A percentile compares a stretch with the other conserved stretches of the same genome.
phyloP scores from a whole-genome alignment of 164 flowering plant genomes.

The Aristolochia californica region DNA sequence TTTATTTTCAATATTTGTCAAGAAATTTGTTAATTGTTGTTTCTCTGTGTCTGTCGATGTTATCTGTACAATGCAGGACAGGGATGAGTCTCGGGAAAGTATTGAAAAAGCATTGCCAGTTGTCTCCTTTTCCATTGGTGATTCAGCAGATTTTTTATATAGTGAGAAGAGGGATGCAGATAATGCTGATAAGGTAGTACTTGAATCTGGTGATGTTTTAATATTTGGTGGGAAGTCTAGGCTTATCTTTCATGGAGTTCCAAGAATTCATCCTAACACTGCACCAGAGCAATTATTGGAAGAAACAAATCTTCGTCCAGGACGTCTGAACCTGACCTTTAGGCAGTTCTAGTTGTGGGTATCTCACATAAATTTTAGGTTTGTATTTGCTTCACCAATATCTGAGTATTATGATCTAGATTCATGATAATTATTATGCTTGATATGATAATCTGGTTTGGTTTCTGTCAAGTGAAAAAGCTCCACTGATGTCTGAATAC shows the following conservation, averaged over 20 bases:
- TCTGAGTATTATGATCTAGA: too few species aligned
- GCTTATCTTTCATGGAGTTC: conserved; percentile 68
- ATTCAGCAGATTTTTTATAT: conserved; percentile 63
- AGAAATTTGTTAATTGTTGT: background rate
- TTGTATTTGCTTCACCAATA: too few species aligned
- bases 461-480: too few species aligned
- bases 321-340: conserved; percentile 86
- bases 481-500: too few species aligned
- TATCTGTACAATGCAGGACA: conserved; percentile 35
- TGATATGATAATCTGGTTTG: too few species aligned
- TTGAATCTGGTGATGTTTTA: conserved; percentile 82
- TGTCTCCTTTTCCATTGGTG: conserved; percentile 86
- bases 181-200: conserved; percentile 34
- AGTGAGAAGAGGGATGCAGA: conserved; percentile 42
- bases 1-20: too few species aligned
- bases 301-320: conserved; percentile 50
- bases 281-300: conserved; percentile 47
- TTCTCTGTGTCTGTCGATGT: background rate
- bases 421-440: too few species aligned
- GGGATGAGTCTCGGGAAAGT: conserved; percentile 57
- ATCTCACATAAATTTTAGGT: too few species aligned
- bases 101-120: conserved; percentile 54
- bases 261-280: conserved; percentile 32
- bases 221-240: conserved; percentile 87
- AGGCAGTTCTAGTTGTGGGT: conserved; percentile 32